These are phyloP conservation scores for Tolypocladium ovalisporum DNA, from an alignment of 2,329 filamentous ascomycete genomes.

Conservation along the genomic window DNA sequence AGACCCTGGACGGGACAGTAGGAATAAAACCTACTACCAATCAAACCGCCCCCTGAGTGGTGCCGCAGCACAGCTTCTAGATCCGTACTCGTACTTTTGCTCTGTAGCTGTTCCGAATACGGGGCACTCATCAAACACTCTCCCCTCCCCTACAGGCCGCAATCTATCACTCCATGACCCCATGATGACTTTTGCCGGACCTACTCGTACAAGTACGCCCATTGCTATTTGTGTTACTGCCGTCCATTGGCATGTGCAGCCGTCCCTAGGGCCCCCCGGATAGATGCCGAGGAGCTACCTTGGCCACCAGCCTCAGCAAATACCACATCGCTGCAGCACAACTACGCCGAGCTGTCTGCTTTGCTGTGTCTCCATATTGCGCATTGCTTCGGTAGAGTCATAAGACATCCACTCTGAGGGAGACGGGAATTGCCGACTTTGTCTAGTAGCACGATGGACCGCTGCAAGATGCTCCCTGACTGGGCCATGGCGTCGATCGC, in stretches of 20 bases:
- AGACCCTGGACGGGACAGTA: neutral
- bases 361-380: neutral
- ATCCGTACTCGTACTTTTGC: no score
- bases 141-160: neutral
- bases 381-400: neutral
- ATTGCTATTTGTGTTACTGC: neutral
- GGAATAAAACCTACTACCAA: neutral
- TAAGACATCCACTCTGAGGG: neutral
- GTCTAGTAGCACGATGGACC: neutral
- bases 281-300: neutral
- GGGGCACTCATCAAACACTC: neutral
- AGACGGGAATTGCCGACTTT: neutral
- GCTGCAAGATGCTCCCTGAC: neutral
- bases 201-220: no score
- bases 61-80: neutral
- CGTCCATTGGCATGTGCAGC: neutral
- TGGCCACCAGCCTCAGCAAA: neutral
- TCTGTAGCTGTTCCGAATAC: no score
- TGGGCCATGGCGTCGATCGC: neutral
- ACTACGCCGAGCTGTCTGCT: neutral
- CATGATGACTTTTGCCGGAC: neutral
- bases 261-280: neutral
- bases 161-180: neutral
- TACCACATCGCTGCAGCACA: neutral
- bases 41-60: neutral